Evolutionary conservation across 192 early-diverging fungal genomes (phyloP).

Genomic region (Spizellomyces sp.): DNA sequence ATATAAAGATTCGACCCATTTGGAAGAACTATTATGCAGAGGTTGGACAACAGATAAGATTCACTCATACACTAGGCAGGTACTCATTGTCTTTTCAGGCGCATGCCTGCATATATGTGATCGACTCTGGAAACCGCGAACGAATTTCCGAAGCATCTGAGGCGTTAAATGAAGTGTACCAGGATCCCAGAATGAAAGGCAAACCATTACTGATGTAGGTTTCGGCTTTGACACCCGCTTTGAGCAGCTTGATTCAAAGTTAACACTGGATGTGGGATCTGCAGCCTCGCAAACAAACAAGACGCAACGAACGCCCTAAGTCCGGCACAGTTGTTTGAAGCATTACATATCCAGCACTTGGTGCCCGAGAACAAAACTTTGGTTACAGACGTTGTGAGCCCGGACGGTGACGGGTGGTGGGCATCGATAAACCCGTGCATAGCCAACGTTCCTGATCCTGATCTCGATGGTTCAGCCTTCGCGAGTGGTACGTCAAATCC

Average conservation of each 20-base stretch:
- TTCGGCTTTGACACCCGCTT: not conserved
- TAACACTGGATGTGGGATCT: not conserved
- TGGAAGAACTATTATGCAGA: constrained; percentile 40
- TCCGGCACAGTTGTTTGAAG: not conserved
- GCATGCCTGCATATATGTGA: constrained; percentile 29
- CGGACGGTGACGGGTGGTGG: not conserved
- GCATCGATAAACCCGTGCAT: not conserved
- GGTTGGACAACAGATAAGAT: constrained; percentile 3
- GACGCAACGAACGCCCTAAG: constrained; percentile 8
- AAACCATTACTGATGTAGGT: constrained; percentile 38
- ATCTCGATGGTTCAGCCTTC: too few species aligned
- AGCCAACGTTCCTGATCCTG: too few species aligned
- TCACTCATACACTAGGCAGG: not conserved
- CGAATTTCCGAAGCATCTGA: constrained; percentile 20
- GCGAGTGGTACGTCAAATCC: too few species aligned
- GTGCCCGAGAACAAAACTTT: too few species aligned
- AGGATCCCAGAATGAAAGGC: constrained; percentile 23
- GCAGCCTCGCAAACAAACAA: constrained; percentile 35
- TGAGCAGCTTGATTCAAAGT: not conserved
- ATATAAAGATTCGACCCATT: constrained; percentile 30
- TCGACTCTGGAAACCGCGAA: constrained; percentile 19
- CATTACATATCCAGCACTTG: not conserved
- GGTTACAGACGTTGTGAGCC: not conserved
- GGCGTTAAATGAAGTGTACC: constrained; percentile 8
- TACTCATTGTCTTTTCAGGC: constrained; percentile 9